phyloP scores from a whole-genome alignment of 2,329 filamentous ascomycete genomes.

The Neofusicoccum ribis region DNA sequence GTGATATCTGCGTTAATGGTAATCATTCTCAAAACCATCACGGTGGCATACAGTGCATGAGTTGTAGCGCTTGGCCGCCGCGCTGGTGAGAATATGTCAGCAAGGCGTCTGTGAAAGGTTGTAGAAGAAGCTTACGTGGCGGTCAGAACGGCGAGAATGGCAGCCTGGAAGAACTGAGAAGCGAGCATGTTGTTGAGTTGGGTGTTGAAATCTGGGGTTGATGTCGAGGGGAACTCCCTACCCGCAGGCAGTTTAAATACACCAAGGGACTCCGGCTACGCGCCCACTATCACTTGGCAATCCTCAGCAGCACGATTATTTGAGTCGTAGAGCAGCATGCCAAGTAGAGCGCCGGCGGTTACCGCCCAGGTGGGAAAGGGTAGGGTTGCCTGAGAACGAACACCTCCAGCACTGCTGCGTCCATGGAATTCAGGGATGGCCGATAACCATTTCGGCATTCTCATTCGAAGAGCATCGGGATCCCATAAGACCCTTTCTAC shows the following conservation, averaged over 20 bases:
- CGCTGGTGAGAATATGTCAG: not conserved
- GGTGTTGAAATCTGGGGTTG: not conserved
- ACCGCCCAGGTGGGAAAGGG: not conserved
- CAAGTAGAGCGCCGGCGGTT: not conserved
- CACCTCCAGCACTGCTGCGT: not conserved
- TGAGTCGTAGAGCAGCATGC: not conserved
- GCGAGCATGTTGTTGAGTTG: not conserved
- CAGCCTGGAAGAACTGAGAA: not conserved
- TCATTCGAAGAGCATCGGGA: too few relatives aligned
- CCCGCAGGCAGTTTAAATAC: not conserved
- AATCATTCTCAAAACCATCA: too few relatives aligned
- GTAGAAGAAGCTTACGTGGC: not conserved
- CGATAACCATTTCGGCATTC: not conserved
- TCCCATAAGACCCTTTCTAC: too few relatives aligned
- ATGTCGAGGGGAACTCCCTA: not conserved
- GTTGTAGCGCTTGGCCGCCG: not conserved
- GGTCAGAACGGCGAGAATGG: not conserved
- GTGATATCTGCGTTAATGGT: too few relatives aligned
- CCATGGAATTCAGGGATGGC: not conserved
- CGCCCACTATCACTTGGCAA: not conserved
- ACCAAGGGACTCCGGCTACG: not conserved
- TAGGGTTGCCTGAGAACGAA: not conserved
- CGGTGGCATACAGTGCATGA: not conserved
- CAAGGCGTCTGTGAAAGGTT: not conserved
- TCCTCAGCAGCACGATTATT: not conserved